Evolutionary conservation across 768 basidiomycete species (phyloP), one percentile per base, ranked within the genome.

Genomic region (Naganishia vishniacii): DNA sequence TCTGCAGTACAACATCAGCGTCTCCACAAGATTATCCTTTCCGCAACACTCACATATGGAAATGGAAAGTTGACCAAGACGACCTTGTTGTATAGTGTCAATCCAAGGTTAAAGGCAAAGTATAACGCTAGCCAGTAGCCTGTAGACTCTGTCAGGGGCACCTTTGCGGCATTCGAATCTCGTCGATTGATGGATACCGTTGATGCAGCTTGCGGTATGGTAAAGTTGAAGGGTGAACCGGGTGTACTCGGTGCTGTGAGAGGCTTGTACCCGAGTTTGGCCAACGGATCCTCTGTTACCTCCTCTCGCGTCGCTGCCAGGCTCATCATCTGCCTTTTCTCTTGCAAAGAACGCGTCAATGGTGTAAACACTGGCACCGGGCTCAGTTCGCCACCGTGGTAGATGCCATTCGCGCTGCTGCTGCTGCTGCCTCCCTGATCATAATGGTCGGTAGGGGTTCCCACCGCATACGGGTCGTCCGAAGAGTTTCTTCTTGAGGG

Each of bases 41-140:
- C 15, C 13, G 29, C 1, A 4, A 4, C 12, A 75, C 77, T 73
- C 68, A 78, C 77, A 68, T 97, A 98, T 2, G 94, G 93, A 71
- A 90, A 98, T 0, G 95, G 95, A 73, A 98, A 98, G 62, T 83
- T 84, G 59, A 89, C 86, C 66, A 99, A 85, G 18, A 98, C 86
- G 40, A 84, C 82, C 78, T 99, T 99, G 83, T 99, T 99, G 79
- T 90, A 95, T 46, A 99, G 80, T 8, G 94, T 98, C 68, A 99
- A 83, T 12, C 84, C 83, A 29, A 98, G 85, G 78, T 97, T 98
- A 82, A 93, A 88, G 65, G 80, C 76, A 73, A 99, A 97, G 80
- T 95, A 98, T 66, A 90, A 80, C 4, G 76, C 69, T 18, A 97
- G 83, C 89, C 89, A 92, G 61, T 74, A 79, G 20, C 69, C 74